These are phyloP conservation scores for Zygosaccharomyces gambellarensis DNA, from an alignment of 805 yeast genomes.

Conservation along the genomic window DNA sequence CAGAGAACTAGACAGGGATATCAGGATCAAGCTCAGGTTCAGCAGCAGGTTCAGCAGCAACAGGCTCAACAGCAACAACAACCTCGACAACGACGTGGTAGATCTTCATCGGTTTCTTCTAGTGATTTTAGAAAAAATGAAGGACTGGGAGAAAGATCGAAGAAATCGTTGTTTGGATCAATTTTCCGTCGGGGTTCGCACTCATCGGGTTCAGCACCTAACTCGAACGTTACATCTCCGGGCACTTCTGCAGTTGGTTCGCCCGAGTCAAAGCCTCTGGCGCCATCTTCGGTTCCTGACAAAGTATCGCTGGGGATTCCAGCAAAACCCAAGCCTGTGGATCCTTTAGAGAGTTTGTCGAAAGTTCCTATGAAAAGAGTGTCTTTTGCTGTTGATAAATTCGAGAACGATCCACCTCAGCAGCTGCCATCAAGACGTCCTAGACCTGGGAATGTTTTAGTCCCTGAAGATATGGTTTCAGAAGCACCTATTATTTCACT, in stretches of 20 bases:
- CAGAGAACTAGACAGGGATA: background rate
- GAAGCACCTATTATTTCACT: constrained; percentile 61
- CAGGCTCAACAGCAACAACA: constrained; percentile 14
- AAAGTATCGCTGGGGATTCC: constrained; percentile 34
- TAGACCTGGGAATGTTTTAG: constrained; percentile 66
- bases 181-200: constrained; percentile 24
- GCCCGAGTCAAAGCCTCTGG: background rate
- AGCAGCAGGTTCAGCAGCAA: constrained; percentile 16
- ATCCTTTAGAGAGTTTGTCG: constrained; percentile 20
- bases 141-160: constrained; percentile 27
- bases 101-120: constrained; percentile 16
- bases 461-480: constrained; percentile 58
- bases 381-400: constrained; percentile 68
- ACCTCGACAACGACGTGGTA: constrained; percentile 1
- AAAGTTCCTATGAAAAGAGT: constrained; percentile 53
- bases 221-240: background rate
- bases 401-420: constrained; percentile 82
- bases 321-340: background rate
- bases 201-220: constrained; percentile 3
- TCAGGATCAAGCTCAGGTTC: background rate
- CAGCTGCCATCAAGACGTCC: constrained; percentile 88
- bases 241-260: background rate
- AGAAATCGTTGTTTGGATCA: constrained; percentile 27
- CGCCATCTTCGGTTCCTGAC: constrained; percentile 13
- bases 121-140: constrained; percentile 15